These are phyloP conservation scores for Daedaleopsis sinensis DNA, from an alignment of 768 basidiomycete species.

Conservation along the genomic window DNA sequence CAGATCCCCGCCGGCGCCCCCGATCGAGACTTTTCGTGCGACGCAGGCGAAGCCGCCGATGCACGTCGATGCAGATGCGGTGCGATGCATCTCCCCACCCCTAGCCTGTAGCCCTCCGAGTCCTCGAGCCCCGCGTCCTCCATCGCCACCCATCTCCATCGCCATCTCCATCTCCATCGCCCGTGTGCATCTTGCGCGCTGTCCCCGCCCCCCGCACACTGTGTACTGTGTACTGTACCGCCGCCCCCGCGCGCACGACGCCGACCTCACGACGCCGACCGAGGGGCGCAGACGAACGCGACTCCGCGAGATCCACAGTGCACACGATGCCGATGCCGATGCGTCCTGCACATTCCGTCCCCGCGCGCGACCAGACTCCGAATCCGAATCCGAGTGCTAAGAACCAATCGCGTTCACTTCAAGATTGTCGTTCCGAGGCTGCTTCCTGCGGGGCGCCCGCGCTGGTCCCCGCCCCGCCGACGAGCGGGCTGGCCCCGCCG, in stretches of 20 bases:
- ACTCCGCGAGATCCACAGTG: not conserved
- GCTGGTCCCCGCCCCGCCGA: not conserved
- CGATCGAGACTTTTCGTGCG: constrained; percentile 14
- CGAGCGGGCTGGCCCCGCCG: constrained; percentile 19
- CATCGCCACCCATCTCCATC: not conserved
- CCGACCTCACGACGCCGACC: no score
- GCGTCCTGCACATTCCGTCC: not conserved
- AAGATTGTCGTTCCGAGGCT: constrained; percentile 31
- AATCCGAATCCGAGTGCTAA: no score
- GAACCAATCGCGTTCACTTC: constrained; percentile 2
- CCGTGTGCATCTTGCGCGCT: not conserved
- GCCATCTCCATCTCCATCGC: not conserved
- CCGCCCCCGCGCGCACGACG: not conserved
- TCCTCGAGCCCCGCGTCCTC: constrained; percentile 7
- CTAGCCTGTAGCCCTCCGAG: no score
- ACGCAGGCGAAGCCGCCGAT: constrained; percentile 3
- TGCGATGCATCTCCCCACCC: constrained; percentile 14
- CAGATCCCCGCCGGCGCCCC: constrained; percentile 20
- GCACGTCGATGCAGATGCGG: no score
- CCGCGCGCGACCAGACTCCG: not conserved
- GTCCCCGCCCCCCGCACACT: not conserved
- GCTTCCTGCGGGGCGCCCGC: constrained; percentile 24
- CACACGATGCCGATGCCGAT: no score
- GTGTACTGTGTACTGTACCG: not conserved
- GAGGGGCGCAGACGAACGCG: no score